Base-by-base conservation (phyloP, 2,329 filamentous ascomycete genomes). In the Ophiognomonia clavigignenti-juglandacearum region DNA sequence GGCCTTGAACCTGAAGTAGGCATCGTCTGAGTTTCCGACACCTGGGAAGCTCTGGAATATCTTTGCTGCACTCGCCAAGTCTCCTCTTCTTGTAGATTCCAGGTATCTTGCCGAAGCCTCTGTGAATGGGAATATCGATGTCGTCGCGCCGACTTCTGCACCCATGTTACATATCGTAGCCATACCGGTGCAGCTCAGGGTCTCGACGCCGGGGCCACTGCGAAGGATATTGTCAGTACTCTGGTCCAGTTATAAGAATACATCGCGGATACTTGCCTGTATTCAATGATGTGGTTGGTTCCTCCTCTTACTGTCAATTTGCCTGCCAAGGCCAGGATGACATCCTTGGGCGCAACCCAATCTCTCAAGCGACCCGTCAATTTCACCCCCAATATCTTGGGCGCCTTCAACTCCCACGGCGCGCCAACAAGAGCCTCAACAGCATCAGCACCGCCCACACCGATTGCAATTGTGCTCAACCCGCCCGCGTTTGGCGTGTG, bases 401-500 rank as follows among this genome's bases (percentile, higher is more conserved):
- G 93, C 5, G 93, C 93, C 74, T 95, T 96, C 50, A 98, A 73
- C 70, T 98, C 93, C 93, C 93, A 98, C 0, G 93, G 93, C 8
- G 91, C 90, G 62, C 95, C 91, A 3, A 96, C 93, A 34, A 98
- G 80, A 7, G 92, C 93, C 70, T 98, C 93, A 2, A 98, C 93
- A 20, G 93, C 93, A 69, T 98, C 93, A 20, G 93, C 93, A 61
- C 93, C 93, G 61, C 93, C 93, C 27, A 98, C 93, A 65, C 93
- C 93, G 64, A 98, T 97, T 8, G 93, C 93, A 59, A 96, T 89
- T 4, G 89, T 91, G 57, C 87, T 90, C 45, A 97, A 74, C 50
- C 93, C 93, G 58, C 93, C 93, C n/a, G 89, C 93, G 63, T 97
- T 98, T 36, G 93, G 93, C 38, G 90, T 96, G 68, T 98, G 93